Evolutionary conservation across 176 grass and related monocot genomes (phyloP), one percentile per base, ranked within the genome.

Genomic region (Alopecurus myosuroides): DNA sequence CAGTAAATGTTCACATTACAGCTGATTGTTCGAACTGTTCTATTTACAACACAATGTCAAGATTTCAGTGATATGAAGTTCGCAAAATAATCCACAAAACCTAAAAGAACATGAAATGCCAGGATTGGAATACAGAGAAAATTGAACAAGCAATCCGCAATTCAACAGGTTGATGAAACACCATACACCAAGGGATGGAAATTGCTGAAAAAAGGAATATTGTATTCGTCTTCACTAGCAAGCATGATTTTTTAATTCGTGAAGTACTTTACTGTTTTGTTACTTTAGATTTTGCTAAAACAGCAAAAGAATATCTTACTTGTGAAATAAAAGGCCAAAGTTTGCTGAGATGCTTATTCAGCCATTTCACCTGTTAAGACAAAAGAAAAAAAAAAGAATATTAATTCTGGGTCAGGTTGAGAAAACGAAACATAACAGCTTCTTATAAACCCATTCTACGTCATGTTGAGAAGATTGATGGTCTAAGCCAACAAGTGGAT

Each of bases 301-400:
- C 81, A 19, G 29, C 33, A 45, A 68, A 9, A 15, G 51, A 75
- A 75, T 12, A 73, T 77, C 82, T 80, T 94, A 98, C 97, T 23
- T 95, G 19, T 52, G 78, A 79, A 56, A 98, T 68, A 82, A 90
- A 98, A 89, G 97, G 97, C 91, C 97, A 98, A 75, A 95, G 81
- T 85, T 95, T 95, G 86, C 84, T 88, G 72, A 95, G 90, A 83
- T 92, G 91, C 81, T 98, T 98, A 78, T 98, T 98, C 31, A 98
- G 52, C 97, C 97, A 98, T 91, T 98, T 94, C 77, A 98, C 93
- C 93, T 98, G 84, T 56, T 87, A 31, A 79, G 34, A 89, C 46
- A 66, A 76, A 89, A 71, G 3, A 64, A 77, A 80, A 77, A 75
- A 28, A 39, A 80, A 33, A 40, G 81, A 79, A 68, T 66, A 74